Percentiles rank a stretch among this genome's conserved stretches.
phyloP scores from a whole-genome alignment of 331 rosid genomes.

The Phaseolus coccineus region DNA sequence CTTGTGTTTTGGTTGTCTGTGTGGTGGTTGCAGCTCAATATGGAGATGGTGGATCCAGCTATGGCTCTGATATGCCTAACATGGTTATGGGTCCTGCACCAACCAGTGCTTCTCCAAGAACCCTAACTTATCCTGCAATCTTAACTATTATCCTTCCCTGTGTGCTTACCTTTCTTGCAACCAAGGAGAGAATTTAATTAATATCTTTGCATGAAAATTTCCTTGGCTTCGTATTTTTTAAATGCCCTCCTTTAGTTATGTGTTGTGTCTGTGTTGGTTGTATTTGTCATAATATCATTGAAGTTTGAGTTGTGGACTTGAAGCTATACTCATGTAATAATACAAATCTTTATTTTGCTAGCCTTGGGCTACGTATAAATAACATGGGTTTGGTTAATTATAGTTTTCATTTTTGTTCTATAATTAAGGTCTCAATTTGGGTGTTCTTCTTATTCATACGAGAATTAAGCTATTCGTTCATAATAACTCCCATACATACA shows the following conservation, averaged over 20 bases:
- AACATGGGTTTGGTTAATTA: not conserved
- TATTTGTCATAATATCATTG: not conserved
- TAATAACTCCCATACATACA: no score
- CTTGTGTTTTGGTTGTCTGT: constrained; percentile 48
- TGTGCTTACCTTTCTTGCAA: constrained; percentile 49
- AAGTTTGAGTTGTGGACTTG: constrained; percentile 18
- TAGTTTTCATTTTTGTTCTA: no score
- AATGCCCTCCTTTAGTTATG: not conserved
- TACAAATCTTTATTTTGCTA: constrained; percentile 15
- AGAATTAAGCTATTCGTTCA: no score
- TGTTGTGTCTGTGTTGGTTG: constrained; percentile 31
- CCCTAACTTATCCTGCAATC: constrained; percentile 50
- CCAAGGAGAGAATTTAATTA: constrained; percentile 38
- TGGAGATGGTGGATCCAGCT: not conserved
- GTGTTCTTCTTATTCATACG: no score
- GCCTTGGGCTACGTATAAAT: not conserved
- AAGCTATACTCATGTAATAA: constrained; percentile 12
- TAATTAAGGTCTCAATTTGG: no score
- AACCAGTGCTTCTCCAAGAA: constrained; percentile 37
- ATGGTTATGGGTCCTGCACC: constrained; percentile 39
- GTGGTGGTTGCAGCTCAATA: constrained; percentile 53
- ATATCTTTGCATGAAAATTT: not conserved
- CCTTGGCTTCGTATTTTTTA: not conserved
- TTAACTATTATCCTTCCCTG: constrained; percentile 46
- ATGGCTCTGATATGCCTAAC: constrained; percentile 28